Base-by-base conservation (phyloP, 2,329 filamentous ascomycete species). In the Ophiocordyceps sinensis region DNA sequence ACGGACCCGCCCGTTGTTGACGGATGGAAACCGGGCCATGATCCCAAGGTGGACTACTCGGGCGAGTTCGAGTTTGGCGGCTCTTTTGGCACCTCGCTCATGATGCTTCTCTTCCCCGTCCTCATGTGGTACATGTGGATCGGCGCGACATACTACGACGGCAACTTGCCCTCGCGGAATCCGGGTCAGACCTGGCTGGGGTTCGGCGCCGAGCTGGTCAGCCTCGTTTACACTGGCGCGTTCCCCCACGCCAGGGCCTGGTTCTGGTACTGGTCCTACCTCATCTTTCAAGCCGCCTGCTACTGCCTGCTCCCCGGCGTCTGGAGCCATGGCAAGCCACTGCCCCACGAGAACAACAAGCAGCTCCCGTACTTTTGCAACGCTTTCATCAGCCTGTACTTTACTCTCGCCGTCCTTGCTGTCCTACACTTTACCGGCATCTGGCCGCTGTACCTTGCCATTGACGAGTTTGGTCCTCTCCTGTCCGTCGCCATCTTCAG, bases 61-160 rank as follows among this genome's bases (percentile, higher is more conserved):
- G 75, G 72, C 47, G 66, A 73, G 47, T 73, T 76, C 51, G 93
- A 98, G 58, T 98, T 96, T 57, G 89, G 89, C 47, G 91, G 91
- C 44, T 79, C 85, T 3, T 58, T 73, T n/a, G 89, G 91, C 42
- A 82, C 88, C 35, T 64, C 74, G 14, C 68, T 75, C 50, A 87
- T 95, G 76, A 96, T 96, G 86, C 72, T 87, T 47, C 77, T 82
- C 37, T 98, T 96, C 63, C 91, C 91, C n/a, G 47, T 80, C 31
- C 73, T 98, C 52, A 96, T 96, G 89, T 95, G 85, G 74, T 96
- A 95, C 67, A 94, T 98, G 88, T 96, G 88, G 88, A 80, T 94
- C 61, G 91, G 91, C 39, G 84, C 89, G 29, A 88, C 81, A 39
- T 94, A 89, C 66, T 98, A 95, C 65, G 69, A 86, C 57, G 89